phyloP scores from a whole-genome alignment of 2,329 filamentous ascomycete species.

The Penicillium verrucosum region DNA sequence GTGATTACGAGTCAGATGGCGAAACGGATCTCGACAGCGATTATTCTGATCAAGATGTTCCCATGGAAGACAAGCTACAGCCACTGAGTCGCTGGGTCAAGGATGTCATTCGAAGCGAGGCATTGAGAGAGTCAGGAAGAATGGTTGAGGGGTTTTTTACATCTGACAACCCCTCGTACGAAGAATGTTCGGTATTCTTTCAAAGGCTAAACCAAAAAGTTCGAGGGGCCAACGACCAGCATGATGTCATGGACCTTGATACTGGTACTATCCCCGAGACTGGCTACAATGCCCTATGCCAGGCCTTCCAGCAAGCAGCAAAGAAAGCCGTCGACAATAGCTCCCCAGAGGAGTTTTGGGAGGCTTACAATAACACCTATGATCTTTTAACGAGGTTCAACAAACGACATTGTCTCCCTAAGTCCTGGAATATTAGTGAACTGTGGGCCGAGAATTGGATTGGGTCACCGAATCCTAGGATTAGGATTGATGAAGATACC shows the following conservation, averaged over 20 bases:
- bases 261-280: fast-evolving
- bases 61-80: fast-evolving
- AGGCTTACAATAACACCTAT: fast-evolving
- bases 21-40: fast-evolving
- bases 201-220: neutral
- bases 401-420: neutral
- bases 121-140: fast-evolving
- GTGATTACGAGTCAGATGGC: neutral
- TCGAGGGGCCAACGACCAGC: fast-evolving
- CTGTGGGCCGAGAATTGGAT: fast-evolving
- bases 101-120: neutral
- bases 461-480: neutral
- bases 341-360: fast-evolving
- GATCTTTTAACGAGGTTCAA: neutral
- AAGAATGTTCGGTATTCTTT: fast-evolving
- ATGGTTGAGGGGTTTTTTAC: neutral
- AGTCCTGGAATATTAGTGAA: neutral
- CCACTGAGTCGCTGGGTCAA: neutral
- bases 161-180: fast-evolving
- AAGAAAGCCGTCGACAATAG: too few species aligned
- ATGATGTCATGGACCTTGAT: fast-evolving
- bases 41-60: neutral
- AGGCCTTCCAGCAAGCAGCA: neutral
- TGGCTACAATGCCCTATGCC: neutral
- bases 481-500: fast-evolving